Percentiles rank a stretch among this genome's conserved stretches.
Conservation (phyloP, 164 flowering plant species). For the Litsea cubeba region DNA sequence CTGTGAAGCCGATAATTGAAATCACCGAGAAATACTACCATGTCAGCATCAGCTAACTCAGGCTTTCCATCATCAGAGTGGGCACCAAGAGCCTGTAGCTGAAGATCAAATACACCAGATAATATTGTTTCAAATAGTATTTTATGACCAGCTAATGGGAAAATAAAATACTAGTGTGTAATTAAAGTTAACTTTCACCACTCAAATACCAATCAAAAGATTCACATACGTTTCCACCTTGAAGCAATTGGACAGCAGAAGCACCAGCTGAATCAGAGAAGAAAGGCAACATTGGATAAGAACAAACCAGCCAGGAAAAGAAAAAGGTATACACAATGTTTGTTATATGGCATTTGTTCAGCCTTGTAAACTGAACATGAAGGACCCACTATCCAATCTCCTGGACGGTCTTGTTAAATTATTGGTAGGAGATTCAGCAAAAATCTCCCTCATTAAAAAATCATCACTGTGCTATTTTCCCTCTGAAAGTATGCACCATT, state of each 20-base stretch:
- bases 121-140: neutral
- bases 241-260: slow-evolving; percentile 48
- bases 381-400: neutral
- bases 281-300: neutral
- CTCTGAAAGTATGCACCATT: neutral
- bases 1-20: slow-evolving; percentile 93
- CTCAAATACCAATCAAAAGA: neutral
- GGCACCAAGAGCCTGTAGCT: slow-evolving; percentile 18
- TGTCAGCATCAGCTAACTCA: slow-evolving; percentile 89
- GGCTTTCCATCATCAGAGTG: slow-evolving; percentile 57
- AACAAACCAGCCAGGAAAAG: slow-evolving; percentile 16
- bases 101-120: too few species aligned
- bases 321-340: slow-evolving; percentile 43
- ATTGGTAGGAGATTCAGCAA: neutral
- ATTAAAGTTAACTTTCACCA: neutral
- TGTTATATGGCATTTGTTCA: neutral
- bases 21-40: slow-evolving; percentile 89
- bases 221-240: slow-evolving; percentile 55
- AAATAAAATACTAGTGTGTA: neutral
- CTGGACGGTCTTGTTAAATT: neutral
- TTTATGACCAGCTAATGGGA: neutral
- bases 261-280: slow-evolving; percentile 68
- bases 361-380: neutral
- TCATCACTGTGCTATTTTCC: neutral
- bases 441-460: neutral